Evolutionary conservation across 805 yeast genomes (phyloP).

Genomic region (Candida namnaoensis): DNA sequence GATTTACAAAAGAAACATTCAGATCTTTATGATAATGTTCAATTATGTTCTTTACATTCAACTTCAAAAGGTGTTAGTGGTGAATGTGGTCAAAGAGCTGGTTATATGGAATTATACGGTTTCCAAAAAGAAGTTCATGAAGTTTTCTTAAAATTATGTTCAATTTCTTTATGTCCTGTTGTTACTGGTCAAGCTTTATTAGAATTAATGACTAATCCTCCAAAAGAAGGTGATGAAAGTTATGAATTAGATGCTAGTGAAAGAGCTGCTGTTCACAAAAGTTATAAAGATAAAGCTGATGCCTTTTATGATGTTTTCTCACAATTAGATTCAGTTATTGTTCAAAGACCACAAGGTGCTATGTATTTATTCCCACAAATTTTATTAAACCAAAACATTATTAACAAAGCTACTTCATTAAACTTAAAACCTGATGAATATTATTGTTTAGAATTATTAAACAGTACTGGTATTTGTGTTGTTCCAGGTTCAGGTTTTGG

Average conservation of each 20-base stretch:
- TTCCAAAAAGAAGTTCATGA: conserved; percentile 62
- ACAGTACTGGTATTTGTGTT: conserved; percentile 89
- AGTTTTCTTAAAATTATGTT: conserved; percentile 75
- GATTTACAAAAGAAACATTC: conserved; percentile 48
- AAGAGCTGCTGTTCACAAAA: conserved; percentile 48
- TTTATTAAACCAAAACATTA: conserved; percentile 54
- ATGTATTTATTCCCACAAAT: conserved; percentile 92
- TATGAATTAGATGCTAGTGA: conserved; percentile 60
- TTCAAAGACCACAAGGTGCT: conserved; percentile 93
- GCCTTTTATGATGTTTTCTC: conserved; percentile 63
- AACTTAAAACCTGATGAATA: conserved; percentile 73
- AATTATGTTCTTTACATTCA: conserved; percentile 91
- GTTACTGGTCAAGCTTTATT: conserved; percentile 92
- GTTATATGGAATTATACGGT: conserved; percentile 91
- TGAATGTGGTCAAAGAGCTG: conserved; percentile 99
- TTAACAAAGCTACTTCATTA: conserved; percentile 45
- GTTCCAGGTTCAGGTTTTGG: conserved; percentile 98
- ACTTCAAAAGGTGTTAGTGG: conserved; percentile 97
- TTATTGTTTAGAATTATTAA: conserved; percentile 78
- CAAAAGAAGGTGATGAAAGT: conserved; percentile 67
- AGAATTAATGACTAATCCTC: conserved; percentile 92
- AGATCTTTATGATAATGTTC: conserved; percentile 60
- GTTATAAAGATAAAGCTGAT: conserved; percentile 56
- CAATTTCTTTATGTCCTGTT: conserved; percentile 88
- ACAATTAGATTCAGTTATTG: conserved; percentile 70